Evolutionary conservation across 495 filamentous ascomycete species (phyloP).

Genomic region (Aspergillus leporis): DNA sequence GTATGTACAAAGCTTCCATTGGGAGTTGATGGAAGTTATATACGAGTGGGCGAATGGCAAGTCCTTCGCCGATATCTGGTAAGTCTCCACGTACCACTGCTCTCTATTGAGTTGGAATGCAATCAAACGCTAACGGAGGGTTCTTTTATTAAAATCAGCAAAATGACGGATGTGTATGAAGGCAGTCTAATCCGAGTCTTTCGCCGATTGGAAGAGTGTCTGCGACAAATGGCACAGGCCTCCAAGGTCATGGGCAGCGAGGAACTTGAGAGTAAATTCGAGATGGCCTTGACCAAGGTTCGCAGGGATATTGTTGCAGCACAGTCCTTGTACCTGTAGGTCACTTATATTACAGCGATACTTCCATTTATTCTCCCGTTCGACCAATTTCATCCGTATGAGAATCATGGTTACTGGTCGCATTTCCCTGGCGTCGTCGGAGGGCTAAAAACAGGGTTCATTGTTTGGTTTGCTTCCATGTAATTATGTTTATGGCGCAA

Average conservation of each 20-base stretch:
- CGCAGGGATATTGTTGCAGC: slow-evolving; percentile 90
- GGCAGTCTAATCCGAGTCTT: slow-evolving; percentile 94
- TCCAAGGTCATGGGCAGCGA: slow-evolving; percentile 97
- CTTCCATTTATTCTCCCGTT: slow-evolving; percentile 3
- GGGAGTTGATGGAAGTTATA: slow-evolving; percentile 94
- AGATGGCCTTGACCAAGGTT: slow-evolving; percentile 77
- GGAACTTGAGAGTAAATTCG: slow-evolving; percentile 87
- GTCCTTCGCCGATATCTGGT: slow-evolving; percentile 95
- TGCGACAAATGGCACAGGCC: slow-evolving; percentile 97
- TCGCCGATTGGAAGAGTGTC: slow-evolving; percentile 88
- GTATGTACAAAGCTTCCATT: slow-evolving; percentile 84
- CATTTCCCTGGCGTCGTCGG: slow-evolving; percentile 30
- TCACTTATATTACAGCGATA: slow-evolving; percentile 19
- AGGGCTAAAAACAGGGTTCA: slow-evolving; percentile 12
- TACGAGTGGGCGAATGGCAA: slow-evolving; percentile 91
- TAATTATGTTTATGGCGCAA: slow-evolving; percentile 5
- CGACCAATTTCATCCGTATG: slow-evolving; percentile 3
- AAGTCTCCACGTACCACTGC: slow-evolving; percentile 31
- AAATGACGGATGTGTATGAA: slow-evolving; percentile 98
- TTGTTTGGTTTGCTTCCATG: not conserved
- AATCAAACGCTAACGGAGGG: not conserved
- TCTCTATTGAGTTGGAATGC: not conserved
- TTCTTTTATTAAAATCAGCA: slow-evolving; percentile 51
- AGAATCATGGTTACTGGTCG: slow-evolving; percentile 3
- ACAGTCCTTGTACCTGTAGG: slow-evolving; percentile 83